Percentiles rank a stretch among this genome's conserved stretches.
phyloP scores from a whole-genome alignment of 164 flowering plant genomes.

The Liriodendron chinense region DNA sequence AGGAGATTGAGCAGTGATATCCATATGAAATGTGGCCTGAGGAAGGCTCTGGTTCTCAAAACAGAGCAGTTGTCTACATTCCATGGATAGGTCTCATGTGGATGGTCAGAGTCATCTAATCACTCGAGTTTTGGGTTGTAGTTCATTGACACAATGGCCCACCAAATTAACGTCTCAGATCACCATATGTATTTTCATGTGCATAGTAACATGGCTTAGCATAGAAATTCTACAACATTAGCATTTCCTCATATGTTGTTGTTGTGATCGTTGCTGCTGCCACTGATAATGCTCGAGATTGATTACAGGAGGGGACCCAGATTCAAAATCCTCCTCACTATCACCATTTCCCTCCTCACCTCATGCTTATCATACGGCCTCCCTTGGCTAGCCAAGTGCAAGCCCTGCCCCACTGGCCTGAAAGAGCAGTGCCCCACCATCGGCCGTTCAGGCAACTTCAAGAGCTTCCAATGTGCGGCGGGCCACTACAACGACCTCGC shows the following conservation, averaged over 20 bases:
- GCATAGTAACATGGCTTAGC: background rate
- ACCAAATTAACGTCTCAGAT: too few relatives aligned
- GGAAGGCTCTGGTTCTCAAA: too few relatives aligned
- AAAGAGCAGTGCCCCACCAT: slow-evolving; percentile 61
- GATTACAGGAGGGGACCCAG: slow-evolving; percentile 66
- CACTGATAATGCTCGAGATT: background rate
- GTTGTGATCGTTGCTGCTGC: background rate
- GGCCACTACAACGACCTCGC: slow-evolving; percentile 91
- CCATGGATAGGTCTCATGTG: too few relatives aligned
- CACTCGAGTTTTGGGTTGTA: too few relatives aligned
- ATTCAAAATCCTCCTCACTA: slow-evolving; percentile 62
- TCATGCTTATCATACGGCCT: slow-evolving; percentile 74
- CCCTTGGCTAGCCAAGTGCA: slow-evolving; percentile 77
- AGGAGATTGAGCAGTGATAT: too few relatives aligned
- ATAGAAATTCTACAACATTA: background rate
- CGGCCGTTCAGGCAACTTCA: slow-evolving; percentile 78
- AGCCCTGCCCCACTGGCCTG: slow-evolving; percentile 59
- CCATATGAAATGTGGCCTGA: too few relatives aligned
- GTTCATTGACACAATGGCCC: too few relatives aligned
- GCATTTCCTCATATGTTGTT: background rate
- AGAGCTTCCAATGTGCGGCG: slow-evolving; percentile 76
- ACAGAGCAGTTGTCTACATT: too few relatives aligned
- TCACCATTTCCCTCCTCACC: slow-evolving; percentile 60
- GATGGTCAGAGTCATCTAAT: too few relatives aligned
- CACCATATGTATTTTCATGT: background rate